These are phyloP conservation scores for Talaromyces funiculosus DNA, from an alignment of 2,329 filamentous ascomycete genomes.

Conservation along the genomic window DNA sequence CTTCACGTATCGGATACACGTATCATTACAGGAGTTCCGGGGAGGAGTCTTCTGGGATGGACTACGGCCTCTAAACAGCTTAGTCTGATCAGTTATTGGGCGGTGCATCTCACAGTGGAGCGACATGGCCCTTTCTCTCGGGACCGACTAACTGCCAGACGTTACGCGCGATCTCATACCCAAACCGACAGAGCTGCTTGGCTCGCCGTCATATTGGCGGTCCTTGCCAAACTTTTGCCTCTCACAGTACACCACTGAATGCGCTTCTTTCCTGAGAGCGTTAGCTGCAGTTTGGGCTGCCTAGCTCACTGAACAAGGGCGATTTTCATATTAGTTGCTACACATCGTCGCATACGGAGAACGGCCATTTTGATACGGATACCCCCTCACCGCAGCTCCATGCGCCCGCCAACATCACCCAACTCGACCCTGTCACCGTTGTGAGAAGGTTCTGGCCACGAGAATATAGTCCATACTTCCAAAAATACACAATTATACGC, in stretches of 20 bases:
- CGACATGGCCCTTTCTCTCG: conserved; percentile 7
- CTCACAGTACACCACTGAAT: not conserved
- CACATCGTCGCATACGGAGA: not conserved
- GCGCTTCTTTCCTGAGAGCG: not conserved
- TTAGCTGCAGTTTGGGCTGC: not conserved
- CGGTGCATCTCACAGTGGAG: not conserved
- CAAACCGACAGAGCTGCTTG: not conserved
- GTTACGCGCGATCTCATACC: conserved; percentile 1
- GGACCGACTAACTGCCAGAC: conserved; percentile 9
- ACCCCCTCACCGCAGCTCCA: not conserved
- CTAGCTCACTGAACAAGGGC: not conserved
- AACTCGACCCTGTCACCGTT: not conserved
- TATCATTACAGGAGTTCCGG: not conserved
- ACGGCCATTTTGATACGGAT: not conserved
- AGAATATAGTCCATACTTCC: not conserved
- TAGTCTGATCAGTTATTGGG: not conserved
- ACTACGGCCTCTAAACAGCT: not conserved
- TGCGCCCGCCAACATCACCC: not conserved
- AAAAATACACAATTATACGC: too few species aligned
- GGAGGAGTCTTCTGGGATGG: not conserved
- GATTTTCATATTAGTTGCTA: not conserved
- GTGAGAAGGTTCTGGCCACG: not conserved
- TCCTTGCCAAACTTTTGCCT: too few species aligned
- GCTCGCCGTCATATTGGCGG: not conserved
- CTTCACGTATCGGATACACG: not conserved